Base-by-base conservation (phyloP, 2,329 filamentous ascomycete genomes). In the Huntiella savannae region DNA sequence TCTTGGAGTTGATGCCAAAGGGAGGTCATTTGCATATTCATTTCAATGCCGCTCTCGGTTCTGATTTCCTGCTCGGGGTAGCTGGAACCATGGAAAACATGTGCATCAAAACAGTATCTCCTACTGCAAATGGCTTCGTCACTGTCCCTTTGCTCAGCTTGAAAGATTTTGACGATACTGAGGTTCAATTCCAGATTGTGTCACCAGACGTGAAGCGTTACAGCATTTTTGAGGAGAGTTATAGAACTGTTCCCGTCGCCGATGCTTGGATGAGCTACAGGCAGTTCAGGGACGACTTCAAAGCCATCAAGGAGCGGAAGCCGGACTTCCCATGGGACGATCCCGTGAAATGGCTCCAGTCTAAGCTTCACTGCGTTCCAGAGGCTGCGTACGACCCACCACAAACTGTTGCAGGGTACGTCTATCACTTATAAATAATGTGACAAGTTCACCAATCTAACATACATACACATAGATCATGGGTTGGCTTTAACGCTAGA, bases 11-110 rank as follows among this genome's bases (percentile, higher is more conserved):
- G 48, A 70, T 82, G 64, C 81, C 81, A 37, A 86, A 86, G 58
- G 81, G 79, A 2, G 70, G 71, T 0, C 77, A 85, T 56, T 63
- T 85, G 17, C 81, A 86, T 58, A 71, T 84, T 17, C 81, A 86
- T 58, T 85, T 82, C 65, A 86, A 85, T 57, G 71, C 80, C n/a
- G 82, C 79, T 50, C 63, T 85, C 4, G 63, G 66, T 11, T 77
- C 79, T 7, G 58, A 64, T 2, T 66, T 75, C 4, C 63, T 85
- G 15, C 63, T 85, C 10, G 59, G 63, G 17, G 64, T 65, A 53
- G 72, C 63, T 52, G 70, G 64, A 63, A 64, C 51, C 4, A 73
- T 77, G 65, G 55, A 68, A 1, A 70, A 70, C 52, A 83, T 86
- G 77, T 82, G 75, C 55, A 77, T 85, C 53, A 74, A 70, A 48